These are phyloP conservation scores for Sphaerobolus stellatus DNA, from an alignment of 1,284 basidiomycete species.

Conservation along the genomic window DNA sequence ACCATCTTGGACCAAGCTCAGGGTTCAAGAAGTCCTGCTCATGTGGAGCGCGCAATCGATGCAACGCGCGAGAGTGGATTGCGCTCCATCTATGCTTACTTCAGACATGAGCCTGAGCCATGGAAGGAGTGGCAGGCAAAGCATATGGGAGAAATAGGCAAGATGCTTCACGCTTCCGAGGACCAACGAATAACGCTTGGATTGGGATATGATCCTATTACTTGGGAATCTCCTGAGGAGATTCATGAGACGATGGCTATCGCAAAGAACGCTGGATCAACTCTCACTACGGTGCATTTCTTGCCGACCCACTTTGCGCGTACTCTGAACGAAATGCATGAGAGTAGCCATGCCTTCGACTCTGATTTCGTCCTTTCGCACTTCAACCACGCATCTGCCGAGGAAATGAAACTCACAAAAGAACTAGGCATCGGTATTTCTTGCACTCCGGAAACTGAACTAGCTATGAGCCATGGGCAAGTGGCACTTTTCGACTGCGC, in stretches of 20 bases:
- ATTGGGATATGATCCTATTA: conserved; percentile 23
- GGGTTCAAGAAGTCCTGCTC: conserved; percentile 27
- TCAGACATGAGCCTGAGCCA: conserved; percentile 21
- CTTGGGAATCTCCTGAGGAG: conserved; percentile 3
- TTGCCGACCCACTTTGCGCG: conserved; percentile 2
- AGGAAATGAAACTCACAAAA: conserved; percentile 32
- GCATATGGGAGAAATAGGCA: conserved; percentile 29
- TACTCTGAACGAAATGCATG: not conserved
- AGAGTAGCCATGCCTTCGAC: conserved; percentile 17
- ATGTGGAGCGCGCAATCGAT: conserved; percentile 27
- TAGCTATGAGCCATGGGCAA: conserved; percentile 36
- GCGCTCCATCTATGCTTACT: conserved; percentile 28
- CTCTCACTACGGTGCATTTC: conserved; percentile 2
- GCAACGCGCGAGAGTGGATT: conserved; percentile 32
- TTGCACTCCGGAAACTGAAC: conserved; percentile 34
- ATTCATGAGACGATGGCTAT: not conserved
- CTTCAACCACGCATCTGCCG: conserved; percentile 31
- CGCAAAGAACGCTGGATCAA: not conserved
- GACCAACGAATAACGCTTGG: conserved; percentile 35
- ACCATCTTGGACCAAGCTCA: conserved; percentile 36
- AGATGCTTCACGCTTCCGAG: conserved; percentile 25
- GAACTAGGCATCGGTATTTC: conserved; percentile 29
- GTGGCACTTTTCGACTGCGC: conserved; percentile 32
- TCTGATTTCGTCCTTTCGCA: conserved; percentile 36
- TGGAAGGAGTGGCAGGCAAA: conserved; percentile 28